Evolutionary conservation across 2,329 filamentous ascomycete species (phyloP).

Genomic region (Epichloe hybrida): DNA sequence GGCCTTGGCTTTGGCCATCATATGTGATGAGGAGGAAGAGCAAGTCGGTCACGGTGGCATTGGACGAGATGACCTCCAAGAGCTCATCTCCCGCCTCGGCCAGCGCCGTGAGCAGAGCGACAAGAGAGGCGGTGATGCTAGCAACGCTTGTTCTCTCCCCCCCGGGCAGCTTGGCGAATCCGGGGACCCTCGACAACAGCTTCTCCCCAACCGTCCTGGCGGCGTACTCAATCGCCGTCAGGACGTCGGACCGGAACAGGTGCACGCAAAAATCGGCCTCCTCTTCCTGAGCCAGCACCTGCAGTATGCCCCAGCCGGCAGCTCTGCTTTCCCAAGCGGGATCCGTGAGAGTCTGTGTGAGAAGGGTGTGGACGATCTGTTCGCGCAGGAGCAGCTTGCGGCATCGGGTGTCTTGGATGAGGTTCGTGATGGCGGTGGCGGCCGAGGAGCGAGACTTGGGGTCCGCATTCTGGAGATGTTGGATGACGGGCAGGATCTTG

Average conservation of each 20-base stretch:
- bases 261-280: slow-evolving; percentile 55
- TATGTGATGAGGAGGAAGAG: slow-evolving; percentile 39
- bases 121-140: slow-evolving; percentile 39
- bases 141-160: slow-evolving; percentile 41
- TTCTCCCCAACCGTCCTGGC: slow-evolving; percentile 33
- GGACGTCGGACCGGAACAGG: slow-evolving; percentile 45
- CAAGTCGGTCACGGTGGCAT: slow-evolving; percentile 35
- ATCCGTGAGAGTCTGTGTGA: slow-evolving; percentile 52
- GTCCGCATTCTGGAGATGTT: slow-evolving; percentile 45
- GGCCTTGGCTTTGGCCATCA: slow-evolving; percentile 18
- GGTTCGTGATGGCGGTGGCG: slow-evolving; percentile 45
- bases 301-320: slow-evolving; percentile 54
- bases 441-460: slow-evolving; percentile 45
- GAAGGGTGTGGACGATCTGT: slow-evolving; percentile 48
- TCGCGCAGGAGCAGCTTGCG: slow-evolving; percentile 53
- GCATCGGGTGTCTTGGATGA: slow-evolving; percentile 47
- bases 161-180: slow-evolving; percentile 35
- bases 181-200: slow-evolving; percentile 25
- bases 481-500: slow-evolving; percentile 49
- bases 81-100: slow-evolving; percentile 49
- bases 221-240: slow-evolving; percentile 47
- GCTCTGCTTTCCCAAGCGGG: slow-evolving; percentile 47
- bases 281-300: slow-evolving; percentile 47
- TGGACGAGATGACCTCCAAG: slow-evolving; percentile 37
- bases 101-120: slow-evolving; percentile 38